Evolutionary conservation across 176 grass and related monocot genomes (phyloP).

Genomic region (Carex pumila): DNA sequence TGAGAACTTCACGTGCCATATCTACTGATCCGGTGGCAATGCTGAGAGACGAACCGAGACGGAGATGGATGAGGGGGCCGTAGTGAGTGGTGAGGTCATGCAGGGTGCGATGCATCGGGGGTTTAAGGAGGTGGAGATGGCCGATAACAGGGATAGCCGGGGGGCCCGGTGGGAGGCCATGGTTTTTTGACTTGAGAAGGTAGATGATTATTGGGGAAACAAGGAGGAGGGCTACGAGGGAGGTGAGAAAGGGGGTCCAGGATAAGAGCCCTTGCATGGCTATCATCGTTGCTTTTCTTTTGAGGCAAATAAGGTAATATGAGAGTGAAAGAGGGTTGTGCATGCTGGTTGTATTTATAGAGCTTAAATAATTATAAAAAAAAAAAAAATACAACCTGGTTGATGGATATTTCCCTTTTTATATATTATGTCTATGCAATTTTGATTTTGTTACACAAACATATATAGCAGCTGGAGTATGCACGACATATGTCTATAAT

Average conservation of each 20-base stretch:
- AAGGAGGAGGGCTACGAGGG: background rate
- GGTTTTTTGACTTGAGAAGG: background rate
- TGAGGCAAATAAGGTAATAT: too few species aligned
- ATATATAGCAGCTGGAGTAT: too few species aligned
- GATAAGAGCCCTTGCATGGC: constrained; percentile 11
- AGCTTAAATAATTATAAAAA: background rate
- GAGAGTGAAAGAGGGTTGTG: background rate
- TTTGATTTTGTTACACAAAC: too few species aligned
- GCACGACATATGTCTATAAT: too few species aligned
- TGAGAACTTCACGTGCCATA: constrained; percentile 35
- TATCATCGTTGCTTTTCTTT: background rate
- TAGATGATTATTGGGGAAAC: background rate
- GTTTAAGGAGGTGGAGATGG: constrained; percentile 58
- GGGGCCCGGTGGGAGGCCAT: constrained; percentile 39
- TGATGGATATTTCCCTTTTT: too few species aligned
- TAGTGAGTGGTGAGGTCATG: constrained; percentile 26
- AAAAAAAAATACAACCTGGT: too few species aligned
- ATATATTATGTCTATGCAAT: too few species aligned
- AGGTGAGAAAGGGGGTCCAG: constrained; percentile 14
- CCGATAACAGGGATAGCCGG: constrained; percentile 50
- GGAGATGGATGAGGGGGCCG: constrained; percentile 41
- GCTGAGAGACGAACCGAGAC: constrained; percentile 37
- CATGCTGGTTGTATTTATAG: background rate
- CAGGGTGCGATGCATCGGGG: constrained; percentile 47
- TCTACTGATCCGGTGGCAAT: constrained; percentile 37